Evolutionary conservation across 2,329 filamentous ascomycete species (phyloP), one percentile per base, ranked within the genome.

Genomic region (Rhynchosporium secalis): DNA sequence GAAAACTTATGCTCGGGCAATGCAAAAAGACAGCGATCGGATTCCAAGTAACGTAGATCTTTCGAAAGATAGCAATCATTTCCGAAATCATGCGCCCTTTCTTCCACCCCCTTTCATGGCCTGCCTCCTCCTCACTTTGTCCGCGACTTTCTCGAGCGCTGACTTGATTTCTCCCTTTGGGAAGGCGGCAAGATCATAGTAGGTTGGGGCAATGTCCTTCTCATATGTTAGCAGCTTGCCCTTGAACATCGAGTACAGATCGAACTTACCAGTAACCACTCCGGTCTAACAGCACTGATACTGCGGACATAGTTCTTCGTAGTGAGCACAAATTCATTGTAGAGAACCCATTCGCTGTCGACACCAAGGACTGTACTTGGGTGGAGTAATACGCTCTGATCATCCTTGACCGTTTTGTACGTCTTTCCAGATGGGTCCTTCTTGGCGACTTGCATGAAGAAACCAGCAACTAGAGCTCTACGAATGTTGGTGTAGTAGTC

Each of bases 391-490:
- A 99, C 95, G 52, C 86, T 89, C 78, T 98, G 94, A 72, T 97
- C 90, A 74, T 99, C 96, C 80, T 98, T 99, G 75, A 99, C 89
- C 1, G 95, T 99, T 66, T 88, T 87, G 78, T 99, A 99, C 47
- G 91, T 86, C 82, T 98, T 98, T 73, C 91, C 90, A 36, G 85
- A 88, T 57, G 85, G 86, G 73, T 98, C 92, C 74, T 90, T 92
- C 86, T 96, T 97, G 63, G 95, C 96, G 28, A 98, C 91, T 76
- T 99, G 95, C 95, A 99, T 99, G 83, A 99, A 99, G 83, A 99
- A 99, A 40, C 96, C 95, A 0, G 93, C 85, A 12, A 97, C 89
- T 13, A 99, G 83, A 8, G 95, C 94, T 43, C 92, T 88, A 49
- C 94, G 90, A 72, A 99, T 99, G 76, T 99, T 99, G 75, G 87